phyloP scores from a whole-genome alignment of 257 asterid species.

The Rhazya stricta region DNA sequence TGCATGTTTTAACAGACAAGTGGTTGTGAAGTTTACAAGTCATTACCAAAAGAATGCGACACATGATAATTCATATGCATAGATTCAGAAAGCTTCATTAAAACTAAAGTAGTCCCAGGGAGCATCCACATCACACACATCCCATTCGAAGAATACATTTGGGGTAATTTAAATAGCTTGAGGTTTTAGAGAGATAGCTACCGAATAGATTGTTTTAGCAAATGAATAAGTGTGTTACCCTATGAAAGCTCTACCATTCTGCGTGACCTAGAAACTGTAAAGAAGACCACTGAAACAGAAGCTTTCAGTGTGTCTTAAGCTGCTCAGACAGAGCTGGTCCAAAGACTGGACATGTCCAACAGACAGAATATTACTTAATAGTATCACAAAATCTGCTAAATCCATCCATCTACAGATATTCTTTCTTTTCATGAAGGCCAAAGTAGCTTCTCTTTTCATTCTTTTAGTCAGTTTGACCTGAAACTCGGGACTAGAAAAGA shows the following conservation, averaged over 20 bases:
- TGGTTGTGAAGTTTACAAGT: background rate
- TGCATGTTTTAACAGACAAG: background rate
- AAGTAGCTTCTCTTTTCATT: background rate
- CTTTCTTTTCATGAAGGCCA: background rate
- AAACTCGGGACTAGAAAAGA: conserved; percentile 18
- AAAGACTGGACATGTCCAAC: background rate
- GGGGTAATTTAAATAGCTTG: background rate
- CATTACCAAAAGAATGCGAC: background rate
- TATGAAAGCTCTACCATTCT: background rate
- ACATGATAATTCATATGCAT: background rate
- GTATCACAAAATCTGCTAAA: background rate
- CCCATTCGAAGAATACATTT: background rate
- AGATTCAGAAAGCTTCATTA: background rate
- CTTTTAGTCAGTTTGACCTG: conserved; percentile 7
- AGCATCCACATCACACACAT: background rate
- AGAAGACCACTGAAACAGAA: background rate
- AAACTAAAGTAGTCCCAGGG: background rate
- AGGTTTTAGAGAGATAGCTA: background rate
- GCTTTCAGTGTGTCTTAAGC: background rate
- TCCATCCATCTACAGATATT: background rate
- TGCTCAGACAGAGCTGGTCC: background rate
- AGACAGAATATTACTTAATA: background rate
- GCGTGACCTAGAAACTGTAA: background rate
- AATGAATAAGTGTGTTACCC: background rate
- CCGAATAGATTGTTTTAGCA: background rate